Percentiles rank a stretch among this genome's conserved stretches.
Conservation (phyloP, 345 rosid genomes). For the Euclidium syriacum region DNA sequence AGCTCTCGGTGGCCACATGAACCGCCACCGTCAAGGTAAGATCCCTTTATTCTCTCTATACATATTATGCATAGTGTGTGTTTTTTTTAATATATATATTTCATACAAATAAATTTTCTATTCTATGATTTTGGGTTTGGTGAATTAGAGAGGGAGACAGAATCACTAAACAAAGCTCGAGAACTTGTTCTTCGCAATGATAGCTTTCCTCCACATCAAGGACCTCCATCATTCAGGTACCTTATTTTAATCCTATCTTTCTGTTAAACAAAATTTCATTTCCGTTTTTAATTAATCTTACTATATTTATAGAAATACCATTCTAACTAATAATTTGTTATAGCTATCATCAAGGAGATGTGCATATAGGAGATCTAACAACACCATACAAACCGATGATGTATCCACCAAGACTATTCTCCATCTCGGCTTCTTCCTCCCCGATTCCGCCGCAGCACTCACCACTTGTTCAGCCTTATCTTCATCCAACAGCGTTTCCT, state of each 20-base stretch:
- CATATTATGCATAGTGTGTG: background rate
- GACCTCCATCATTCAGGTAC: conserved; percentile 44
- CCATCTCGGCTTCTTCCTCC: conserved; percentile 35
- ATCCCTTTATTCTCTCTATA: background rate
- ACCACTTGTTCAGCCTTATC: conserved; percentile 35
- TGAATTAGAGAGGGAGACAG: conserved; percentile 91
- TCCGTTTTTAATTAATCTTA: background rate
- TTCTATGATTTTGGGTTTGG: conserved; percentile 16
- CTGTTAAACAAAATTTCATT: background rate
- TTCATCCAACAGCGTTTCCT: conserved; percentile 46
- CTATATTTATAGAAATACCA: background rate
- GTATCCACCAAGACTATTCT: conserved; percentile 45
- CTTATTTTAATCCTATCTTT: background rate
- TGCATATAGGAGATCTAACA: conserved; percentile 42
- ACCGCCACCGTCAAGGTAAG: conserved; percentile 99
- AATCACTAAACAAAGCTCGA: conserved; percentile 96
- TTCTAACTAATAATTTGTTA: background rate
- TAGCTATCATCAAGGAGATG: conserved; percentile 50
- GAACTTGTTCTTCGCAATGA: conserved; percentile 86
- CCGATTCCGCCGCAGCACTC: conserved; percentile 10
- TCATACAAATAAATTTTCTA: conserved; percentile 18
- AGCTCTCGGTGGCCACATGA: conserved; percentile 99
- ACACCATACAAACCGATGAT: conserved; percentile 46
- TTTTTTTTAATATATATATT: background rate
- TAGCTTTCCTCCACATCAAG: conserved; percentile 46